Evolutionary conservation across 108 stramenopile species (phyloP), one percentile per base, ranked within the genome.

Genomic region (Skeletonema potamos): DNA sequence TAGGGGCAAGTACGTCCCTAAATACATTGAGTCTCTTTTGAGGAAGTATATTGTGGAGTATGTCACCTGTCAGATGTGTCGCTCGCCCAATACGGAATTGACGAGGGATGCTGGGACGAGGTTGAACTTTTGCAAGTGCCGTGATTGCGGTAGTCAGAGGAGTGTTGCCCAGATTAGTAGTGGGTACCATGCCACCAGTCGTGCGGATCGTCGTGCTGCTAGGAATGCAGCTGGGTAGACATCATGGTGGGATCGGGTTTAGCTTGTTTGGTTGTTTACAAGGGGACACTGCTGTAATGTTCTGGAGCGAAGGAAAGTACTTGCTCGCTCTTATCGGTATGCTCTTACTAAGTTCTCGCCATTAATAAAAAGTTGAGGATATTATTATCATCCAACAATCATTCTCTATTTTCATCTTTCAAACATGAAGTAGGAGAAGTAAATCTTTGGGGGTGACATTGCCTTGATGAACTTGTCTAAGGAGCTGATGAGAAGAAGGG

Each of bases 31-130:
- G 72, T 90, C 88, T 48, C 87, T 99, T 80, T 89, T 99, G 58
- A 79, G 96, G 54, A 99, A 99, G 83, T 99, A 99, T 73, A 98
- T 99, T 54, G 92, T 91, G 57, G 98, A 98, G 82, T 99, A 99
- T 83, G 99, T 99, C 34, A 98, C 97, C 54, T 99, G 99, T 81
- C 92, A 95, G 72, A 99, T 98, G 97, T 99, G 99, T 75, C 91
- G 96, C 28, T 93, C 90, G 48, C 90, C 97, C 32, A 95, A 97
- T 72, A 99, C 99, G 41, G 92, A 95, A 32, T 79, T 99, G 48
- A 82, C 88, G 36, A 93, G 96, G 82, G 97, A 99, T 83, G 70
- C 82, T 28, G 93, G 87, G 43, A 85, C 87, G 59, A 90, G 98
- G 27, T 81, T 99, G 61, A 91, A 89, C 82, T 98, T 99, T 82